Conservation (phyloP, 2,329 filamentous ascomycete genomes). For the Aspergillus latus region DNA sequence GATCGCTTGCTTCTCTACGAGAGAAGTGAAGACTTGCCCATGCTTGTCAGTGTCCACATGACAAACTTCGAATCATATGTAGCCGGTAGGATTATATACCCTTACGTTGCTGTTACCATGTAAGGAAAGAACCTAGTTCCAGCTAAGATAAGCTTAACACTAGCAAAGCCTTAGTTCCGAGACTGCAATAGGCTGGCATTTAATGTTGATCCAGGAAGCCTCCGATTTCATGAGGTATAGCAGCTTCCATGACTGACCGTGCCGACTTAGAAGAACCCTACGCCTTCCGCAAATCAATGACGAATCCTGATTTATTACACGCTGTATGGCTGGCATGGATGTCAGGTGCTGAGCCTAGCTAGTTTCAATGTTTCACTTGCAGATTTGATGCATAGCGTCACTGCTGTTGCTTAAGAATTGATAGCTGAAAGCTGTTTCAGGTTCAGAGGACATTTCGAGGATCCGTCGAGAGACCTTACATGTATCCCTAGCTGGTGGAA, state of each 20-base stretch:
- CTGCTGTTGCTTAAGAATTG: not conserved
- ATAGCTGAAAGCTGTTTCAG: too few species aligned
- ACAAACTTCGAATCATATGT: not conserved
- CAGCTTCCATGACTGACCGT: not conserved
- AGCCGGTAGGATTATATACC: not conserved
- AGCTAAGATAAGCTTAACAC: conserved; percentile 10
- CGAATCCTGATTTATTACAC: not conserved
- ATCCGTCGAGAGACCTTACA: too few species aligned
- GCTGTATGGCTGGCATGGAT: not conserved
- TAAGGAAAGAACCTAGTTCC: not conserved
- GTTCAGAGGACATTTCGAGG: too few species aligned
- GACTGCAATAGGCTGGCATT: not conserved
- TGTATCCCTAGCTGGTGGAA: too few species aligned
- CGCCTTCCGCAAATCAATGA: not conserved
- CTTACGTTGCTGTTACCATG: not conserved
- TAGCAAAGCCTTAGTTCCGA: not conserved
- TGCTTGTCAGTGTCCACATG: not conserved
- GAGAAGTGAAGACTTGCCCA: too few species aligned
- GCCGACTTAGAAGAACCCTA: not conserved
- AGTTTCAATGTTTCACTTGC: not conserved
- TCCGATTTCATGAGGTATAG: not conserved
- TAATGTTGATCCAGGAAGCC: not conserved
- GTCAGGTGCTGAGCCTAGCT: not conserved
- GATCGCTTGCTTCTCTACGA: not conserved
- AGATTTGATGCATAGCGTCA: not conserved